Evolutionary conservation across 108 stramenopile species (phyloP).

Genomic region (Skeletonema costatum): DNA sequence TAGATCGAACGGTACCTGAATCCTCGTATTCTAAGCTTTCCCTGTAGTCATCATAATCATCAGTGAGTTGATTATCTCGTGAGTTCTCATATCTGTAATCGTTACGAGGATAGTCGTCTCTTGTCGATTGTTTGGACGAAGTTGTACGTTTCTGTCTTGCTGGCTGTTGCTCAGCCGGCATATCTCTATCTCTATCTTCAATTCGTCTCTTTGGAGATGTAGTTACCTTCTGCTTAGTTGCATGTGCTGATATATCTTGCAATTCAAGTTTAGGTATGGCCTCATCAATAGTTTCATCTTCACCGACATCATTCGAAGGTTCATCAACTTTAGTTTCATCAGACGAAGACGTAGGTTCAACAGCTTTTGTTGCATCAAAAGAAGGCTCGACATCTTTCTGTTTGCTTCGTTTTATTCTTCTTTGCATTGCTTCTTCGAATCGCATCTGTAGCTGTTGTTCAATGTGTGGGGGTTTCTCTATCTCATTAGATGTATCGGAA

Average conservation of each 20-base stretch:
- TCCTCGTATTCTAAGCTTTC: conserved; percentile 15
- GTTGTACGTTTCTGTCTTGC: background rate
- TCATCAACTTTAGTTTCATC: background rate
- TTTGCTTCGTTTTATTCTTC: conserved; percentile 15
- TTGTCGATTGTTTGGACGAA: background rate
- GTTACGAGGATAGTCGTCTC: background rate
- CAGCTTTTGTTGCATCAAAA: background rate
- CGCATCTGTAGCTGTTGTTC: conserved; percentile 15
- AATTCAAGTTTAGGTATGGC: background rate
- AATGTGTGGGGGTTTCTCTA: background rate
- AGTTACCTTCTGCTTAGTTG: background rate
- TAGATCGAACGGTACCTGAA: background rate
- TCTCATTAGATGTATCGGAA: background rate
- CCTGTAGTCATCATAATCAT: conserved; percentile 19
- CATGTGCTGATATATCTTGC: background rate
- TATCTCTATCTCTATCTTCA: background rate
- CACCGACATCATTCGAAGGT: background rate
- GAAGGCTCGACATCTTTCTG: background rate
- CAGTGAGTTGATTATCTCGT: background rate
- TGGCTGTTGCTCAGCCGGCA: background rate
- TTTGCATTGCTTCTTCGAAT: conserved; percentile 33
- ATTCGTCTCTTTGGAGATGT: background rate
- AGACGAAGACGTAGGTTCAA: background rate
- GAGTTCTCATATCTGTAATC: conserved; percentile 9
- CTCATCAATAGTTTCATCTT: background rate